phyloP scores from a whole-genome alignment of 169 alveolate species.

The Cryptosporidium sp. region DNA sequence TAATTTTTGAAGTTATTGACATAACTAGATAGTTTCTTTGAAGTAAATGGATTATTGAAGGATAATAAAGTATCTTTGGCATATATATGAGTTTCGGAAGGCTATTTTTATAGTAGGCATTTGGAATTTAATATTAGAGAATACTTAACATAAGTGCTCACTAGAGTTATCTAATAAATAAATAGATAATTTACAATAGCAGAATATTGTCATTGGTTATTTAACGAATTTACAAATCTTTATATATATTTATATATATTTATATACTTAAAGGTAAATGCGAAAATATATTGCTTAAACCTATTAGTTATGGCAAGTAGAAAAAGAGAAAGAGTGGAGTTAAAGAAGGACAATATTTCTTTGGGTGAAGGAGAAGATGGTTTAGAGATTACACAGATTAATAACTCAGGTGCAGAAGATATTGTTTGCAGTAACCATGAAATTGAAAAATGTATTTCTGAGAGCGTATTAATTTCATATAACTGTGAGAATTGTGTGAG shows the following conservation, averaged over 20 bases:
- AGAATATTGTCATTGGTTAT: no score
- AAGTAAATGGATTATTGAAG: not conserved
- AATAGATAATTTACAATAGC: not conserved
- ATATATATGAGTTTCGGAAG: not conserved
- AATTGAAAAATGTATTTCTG: not conserved
- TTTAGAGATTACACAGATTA: not conserved
- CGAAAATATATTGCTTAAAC: not conserved
- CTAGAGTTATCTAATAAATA: not conserved
- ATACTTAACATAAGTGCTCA: not conserved
- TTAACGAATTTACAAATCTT: not conserved
- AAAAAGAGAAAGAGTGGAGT: not conserved
- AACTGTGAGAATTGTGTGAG: constrained; percentile 26
- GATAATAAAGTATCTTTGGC: not conserved
- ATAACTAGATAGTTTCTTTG: no score
- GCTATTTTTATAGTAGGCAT: not conserved
- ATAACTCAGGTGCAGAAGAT: not conserved
- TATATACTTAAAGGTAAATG: not conserved
- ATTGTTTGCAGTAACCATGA: not conserved
- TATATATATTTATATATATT: no score
- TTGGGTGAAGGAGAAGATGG: not conserved
- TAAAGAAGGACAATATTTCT: not conserved
- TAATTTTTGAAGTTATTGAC: not conserved
- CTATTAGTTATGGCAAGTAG: not conserved
- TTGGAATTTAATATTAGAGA: not conserved
- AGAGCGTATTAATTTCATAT: not conserved